Evolutionary conservation across 163 green algal genomes (phyloP), one percentile per base, ranked within the genome.

Genomic region (Coccomyxa subellipsoidea): DNA sequence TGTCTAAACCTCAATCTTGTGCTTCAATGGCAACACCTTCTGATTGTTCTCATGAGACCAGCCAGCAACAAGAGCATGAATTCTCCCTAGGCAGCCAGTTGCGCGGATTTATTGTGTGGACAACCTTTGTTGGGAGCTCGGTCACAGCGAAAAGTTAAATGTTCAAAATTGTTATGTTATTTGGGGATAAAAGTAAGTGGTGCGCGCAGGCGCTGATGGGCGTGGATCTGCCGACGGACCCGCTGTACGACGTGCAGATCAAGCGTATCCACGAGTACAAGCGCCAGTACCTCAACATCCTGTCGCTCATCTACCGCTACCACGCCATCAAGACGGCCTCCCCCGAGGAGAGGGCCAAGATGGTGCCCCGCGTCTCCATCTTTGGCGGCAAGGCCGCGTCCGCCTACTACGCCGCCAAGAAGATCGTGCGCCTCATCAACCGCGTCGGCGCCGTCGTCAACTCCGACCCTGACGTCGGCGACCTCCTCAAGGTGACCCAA

Each of bases 241-340:
- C 91, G 29, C 91, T 99, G 89, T 99, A 96, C 82, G 96, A 99
- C 89, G 94, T 98, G 85, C 92, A 98, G 90, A 95, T 99, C 84
- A 99, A 99, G 94, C 94, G 96, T 85, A 99, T 99, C 83, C 96
- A 99, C 87, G 95, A 99, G 90, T 99, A 99, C 94, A 99, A 99
- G 94, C 90, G 96, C 35, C 96, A 99, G 93, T 92, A 98, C 83
- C 87, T 99, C 21, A 83, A 83, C 69, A 38, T 79, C 29, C 80
- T 97, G 47, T 86, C 79, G 76, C 75, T 96, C 53, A 92, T 96
- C 82, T 73, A 90, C 83, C 84, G 92, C n/a, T 97, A 97, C 89
- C 82, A 91, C 35, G 36, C 76, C 27, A 92, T 93, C 86, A 93
- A 93, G 86, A 73, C 82, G 23, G 89, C 90, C 80, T 89, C 59